Base-by-base conservation (phyloP, 2,329 filamentous ascomycete species). In the Nectriaceae sp. region DNA sequence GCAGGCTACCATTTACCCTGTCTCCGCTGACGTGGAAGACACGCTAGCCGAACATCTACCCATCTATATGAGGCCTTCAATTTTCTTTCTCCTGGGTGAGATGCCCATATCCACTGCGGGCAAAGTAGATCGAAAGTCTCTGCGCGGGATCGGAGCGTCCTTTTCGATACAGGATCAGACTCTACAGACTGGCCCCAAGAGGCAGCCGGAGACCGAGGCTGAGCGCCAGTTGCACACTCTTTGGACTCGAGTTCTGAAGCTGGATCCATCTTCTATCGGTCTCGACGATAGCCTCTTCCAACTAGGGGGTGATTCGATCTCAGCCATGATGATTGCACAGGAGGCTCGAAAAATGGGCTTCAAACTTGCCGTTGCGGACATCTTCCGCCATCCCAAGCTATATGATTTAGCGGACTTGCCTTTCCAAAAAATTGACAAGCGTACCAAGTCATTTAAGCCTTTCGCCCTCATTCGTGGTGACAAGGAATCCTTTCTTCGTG, bases 1-100 rank as follows among this genome's bases (percentile, higher is more conserved):
- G n/a, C n/a, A n/a, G n/a, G n/a, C n/a, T n/a, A n/a, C n/a, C n/a
- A n/a, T n/a, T n/a, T n/a, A n/a, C n/a, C n/a, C n/a, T n/a, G n/a
- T n/a, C n/a, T n/a, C n/a, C n/a, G n/a, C n/a, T n/a, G n/a, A n/a
- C n/a, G n/a, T 31, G 26, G 26, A 31, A 10, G 26, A 8, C 10
- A 15, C 8, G 26, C 26, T 31, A 8, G 26, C 10, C 26, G 10
- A 31, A 31, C 33, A 24, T 13, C 26, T 47, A 1, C 44, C 44
- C 6, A 10, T 20, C 5, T 44, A 49, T 26, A 49, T 49, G 46
- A 22, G 43, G 11, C 46, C 46, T 11, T 4, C 35, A 4, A 36
- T 21, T 2, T 36, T 35, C 15, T 19, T 22, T 3, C n/a, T 42
- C 21, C 15, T 42, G 5, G 26, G 36, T 4, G 15, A 24, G 4